Evolutionary conservation across 768 basidiomycete genomes (phyloP), one percentile per base, ranked within the genome.

Genomic region (Rhizopogon vesiculosus): DNA sequence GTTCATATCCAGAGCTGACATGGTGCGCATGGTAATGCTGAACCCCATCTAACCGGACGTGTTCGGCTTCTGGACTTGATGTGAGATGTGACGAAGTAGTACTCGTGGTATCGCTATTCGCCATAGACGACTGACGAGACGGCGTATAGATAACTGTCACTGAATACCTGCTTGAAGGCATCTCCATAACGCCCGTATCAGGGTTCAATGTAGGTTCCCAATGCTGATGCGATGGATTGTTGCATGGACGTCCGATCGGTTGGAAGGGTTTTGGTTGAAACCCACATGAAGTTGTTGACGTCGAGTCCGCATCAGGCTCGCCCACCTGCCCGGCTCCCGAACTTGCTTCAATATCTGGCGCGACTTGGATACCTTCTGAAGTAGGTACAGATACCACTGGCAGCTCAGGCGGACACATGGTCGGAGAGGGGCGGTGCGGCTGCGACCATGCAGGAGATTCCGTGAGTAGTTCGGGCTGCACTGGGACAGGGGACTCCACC

Each of bases 91-190:
- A 70, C 50, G 74, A 72, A 18, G 63, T 64, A 16, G 70, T 63
- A 55, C 68, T 72, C 2, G 68, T 62, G n/a, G 53, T 50, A n/a
- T 38, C 53, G 16, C 25, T 55, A 28, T 51, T 39, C 25, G 25
- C 29, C 40, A 41, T 13, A 29, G 54, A 52, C 6, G 29, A 13
- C 4, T 64, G 57, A 7, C 45, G 55, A 12, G 74, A 68, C 22
- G 74, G 64, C 19, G 73, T 75, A 54, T 72, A 80, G 6, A 74
- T 46, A 10, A 73, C 75, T 15, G 74, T 69, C 51, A 33, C 48
- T 10, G 46, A 22, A 38, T 22, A 49, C 5, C 7, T 49, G 1
- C 35, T 13, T 13, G 76, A 72, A 1, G 75, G 74, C 64, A 73
- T 72, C 31, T 66, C 69, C 7, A 75, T 15, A 22, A 28, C 9